phyloP scores from a whole-genome alignment of 2,329 filamentous ascomycete genomes.

The Didymella keratinophila region DNA sequence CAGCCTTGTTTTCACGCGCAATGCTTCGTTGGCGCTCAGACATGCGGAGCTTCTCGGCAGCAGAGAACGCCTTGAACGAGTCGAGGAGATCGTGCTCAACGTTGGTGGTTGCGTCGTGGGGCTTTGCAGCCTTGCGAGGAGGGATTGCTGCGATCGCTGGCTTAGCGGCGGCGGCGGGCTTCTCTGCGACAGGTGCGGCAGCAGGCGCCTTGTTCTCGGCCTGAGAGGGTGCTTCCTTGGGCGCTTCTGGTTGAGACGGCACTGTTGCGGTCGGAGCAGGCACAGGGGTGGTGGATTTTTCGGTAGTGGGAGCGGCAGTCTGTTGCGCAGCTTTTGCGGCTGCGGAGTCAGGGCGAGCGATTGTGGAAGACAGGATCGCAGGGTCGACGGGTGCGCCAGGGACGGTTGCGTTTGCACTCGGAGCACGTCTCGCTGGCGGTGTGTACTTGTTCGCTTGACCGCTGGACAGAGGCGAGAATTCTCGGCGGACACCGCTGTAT shows the following conservation, averaged over 20 bases:
- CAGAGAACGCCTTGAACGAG: conserved; percentile 70
- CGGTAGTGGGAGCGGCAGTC: conserved; percentile 32
- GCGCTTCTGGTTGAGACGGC: conserved; percentile 26
- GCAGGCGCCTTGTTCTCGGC: conserved; percentile 28
- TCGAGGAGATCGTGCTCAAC: conserved; percentile 68
- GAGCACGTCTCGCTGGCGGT: conserved; percentile 85
- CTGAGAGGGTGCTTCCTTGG: conserved; percentile 29
- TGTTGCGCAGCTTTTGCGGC: conserved; percentile 35
- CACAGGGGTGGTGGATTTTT: conserved; percentile 28
- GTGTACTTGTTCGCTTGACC: conserved; percentile 79
- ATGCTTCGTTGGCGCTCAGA: conserved; percentile 64
- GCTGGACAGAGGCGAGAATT: conserved; percentile 70
- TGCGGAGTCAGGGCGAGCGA: conserved; percentile 61
- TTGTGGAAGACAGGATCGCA: conserved; percentile 88
- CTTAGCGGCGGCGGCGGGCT: conserved; percentile 42
- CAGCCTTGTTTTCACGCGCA: conserved; percentile 78
- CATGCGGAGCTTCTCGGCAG: conserved; percentile 67
- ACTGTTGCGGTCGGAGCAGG: conserved; percentile 6
- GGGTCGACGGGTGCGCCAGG: conserved; percentile 82
- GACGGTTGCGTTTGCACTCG: conserved; percentile 75
- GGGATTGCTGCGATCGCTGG: conserved; percentile 36
- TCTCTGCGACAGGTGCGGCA: conserved; percentile 36
- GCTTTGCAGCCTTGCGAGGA: conserved; percentile 49
- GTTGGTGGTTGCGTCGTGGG: conserved; percentile 65
- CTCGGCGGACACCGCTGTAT: conserved; percentile 89